phyloP scores from a whole-genome alignment of 495 filamentous ascomycete species.

The Hypoxylon cercidicola region DNA sequence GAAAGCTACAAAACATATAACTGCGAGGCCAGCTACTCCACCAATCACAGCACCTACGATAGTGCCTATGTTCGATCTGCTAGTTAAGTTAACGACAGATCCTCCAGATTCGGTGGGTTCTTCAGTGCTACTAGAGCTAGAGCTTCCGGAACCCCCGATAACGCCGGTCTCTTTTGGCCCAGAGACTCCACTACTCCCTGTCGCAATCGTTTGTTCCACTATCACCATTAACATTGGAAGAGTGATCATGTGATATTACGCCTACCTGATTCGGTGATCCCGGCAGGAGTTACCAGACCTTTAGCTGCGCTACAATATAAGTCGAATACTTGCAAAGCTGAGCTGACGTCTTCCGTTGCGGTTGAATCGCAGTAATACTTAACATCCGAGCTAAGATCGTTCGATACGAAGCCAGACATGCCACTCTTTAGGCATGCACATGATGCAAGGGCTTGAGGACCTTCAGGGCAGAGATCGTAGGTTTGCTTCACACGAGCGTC shows the following conservation, averaged over 20 bases:
- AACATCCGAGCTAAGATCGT: constrained; percentile 50
- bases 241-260: constrained; percentile 5
- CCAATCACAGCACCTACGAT: constrained; percentile 51
- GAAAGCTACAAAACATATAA: constrained; percentile 49
- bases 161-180: constrained; percentile 32
- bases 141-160: constrained; percentile 15
- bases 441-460: constrained; percentile 56
- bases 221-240: constrained; percentile 14
- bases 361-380: constrained; percentile 55
- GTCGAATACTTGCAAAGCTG: constrained; percentile 55
- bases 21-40: constrained; percentile 47
- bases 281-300: constrained; percentile 48
- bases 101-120: constrained; percentile 14
- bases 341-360: constrained; percentile 57
- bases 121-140: constrained; percentile 4
- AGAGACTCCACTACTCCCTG: constrained; percentile 31
- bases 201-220: constrained; percentile 33
- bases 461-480: constrained; percentile 51
- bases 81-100: constrained; percentile 8
- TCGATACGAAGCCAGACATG: constrained; percentile 51
- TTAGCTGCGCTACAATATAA: constrained; percentile 60
- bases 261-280: constrained; percentile 52
- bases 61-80: constrained; percentile 44
- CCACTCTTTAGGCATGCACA: constrained; percentile 60
- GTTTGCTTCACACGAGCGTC: constrained; percentile 47